phyloP scores from a whole-genome alignment of 495 filamentous ascomycete genomes.

The Aspergillus nidulans region DNA sequence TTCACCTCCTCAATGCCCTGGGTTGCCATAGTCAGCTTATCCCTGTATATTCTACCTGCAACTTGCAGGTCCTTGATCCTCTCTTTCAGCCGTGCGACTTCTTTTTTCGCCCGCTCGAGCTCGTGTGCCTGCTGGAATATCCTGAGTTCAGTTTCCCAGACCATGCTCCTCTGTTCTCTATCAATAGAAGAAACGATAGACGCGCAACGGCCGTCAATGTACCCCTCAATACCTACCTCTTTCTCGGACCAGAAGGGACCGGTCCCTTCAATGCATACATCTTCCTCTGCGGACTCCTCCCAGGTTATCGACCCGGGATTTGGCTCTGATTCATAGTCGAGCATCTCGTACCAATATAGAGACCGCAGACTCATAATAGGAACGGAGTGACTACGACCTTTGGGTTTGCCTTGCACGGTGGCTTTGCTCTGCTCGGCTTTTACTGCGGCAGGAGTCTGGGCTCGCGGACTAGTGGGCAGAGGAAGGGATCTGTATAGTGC shows the following conservation, averaged over 20 bases:
- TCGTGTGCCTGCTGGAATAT: background rate
- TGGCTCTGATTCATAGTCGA: too few species aligned
- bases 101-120: background rate
- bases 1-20: too few species aligned
- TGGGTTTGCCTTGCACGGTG: too few species aligned
- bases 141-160: background rate
- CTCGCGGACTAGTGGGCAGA: too few species aligned
- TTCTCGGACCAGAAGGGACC: background rate
- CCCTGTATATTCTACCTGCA: background rate
- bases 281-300: background rate
- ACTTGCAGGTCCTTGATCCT: background rate
- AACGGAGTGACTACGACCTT: too few species aligned
- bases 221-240: background rate
- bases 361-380: too few species aligned
- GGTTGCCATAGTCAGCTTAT: background rate
- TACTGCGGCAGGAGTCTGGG: too few species aligned
- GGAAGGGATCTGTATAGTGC: too few species aligned
- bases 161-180: background rate
- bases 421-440: too few species aligned
- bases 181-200: background rate
- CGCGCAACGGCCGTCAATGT: background rate
- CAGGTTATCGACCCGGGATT: background rate
- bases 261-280: background rate
- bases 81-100: too few species aligned
- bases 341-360: too few species aligned